These are phyloP conservation scores for Didymella keratinophila DNA, from an alignment of 2,329 filamentous ascomycete genomes.

Conservation along the genomic window DNA sequence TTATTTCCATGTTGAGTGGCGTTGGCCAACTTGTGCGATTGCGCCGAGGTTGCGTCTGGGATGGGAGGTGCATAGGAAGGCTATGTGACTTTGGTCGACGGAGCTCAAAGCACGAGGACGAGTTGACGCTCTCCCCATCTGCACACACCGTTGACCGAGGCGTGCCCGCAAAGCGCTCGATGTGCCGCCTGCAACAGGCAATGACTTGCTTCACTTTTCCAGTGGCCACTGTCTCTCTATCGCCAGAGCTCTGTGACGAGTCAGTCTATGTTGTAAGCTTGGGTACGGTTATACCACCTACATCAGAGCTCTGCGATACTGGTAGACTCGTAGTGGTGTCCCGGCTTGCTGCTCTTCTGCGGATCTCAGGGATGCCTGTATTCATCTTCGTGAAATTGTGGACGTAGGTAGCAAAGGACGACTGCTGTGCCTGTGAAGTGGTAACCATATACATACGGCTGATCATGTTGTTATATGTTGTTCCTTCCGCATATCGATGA, in stretches of 20 bases:
- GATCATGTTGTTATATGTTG: slow-evolving; percentile 8
- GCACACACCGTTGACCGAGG: background rate
- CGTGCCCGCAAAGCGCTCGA: slow-evolving; percentile 4
- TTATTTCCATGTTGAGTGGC: background rate
- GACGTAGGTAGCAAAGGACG: background rate
- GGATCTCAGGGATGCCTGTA: background rate
- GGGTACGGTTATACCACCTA: background rate
- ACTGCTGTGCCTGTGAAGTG: background rate
- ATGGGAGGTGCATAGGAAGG: background rate
- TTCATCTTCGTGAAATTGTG: background rate
- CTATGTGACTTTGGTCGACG: slow-evolving; percentile 6
- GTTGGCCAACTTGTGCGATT: background rate
- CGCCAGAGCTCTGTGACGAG: background rate
- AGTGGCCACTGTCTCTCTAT: background rate
- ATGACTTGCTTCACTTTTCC: slow-evolving; percentile 12
- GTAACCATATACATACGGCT: background rate
- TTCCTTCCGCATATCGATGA: background rate
- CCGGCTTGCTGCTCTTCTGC: background rate
- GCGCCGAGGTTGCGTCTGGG: slow-evolving; percentile 1
- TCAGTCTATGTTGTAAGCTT: background rate
- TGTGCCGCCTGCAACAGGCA: slow-evolving; percentile 7
- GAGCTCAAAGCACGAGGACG: slow-evolving; percentile 8
- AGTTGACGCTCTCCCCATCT: background rate
- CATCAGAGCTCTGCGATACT: slow-evolving; percentile 4
- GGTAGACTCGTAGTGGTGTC: background rate